A percentile compares a stretch with the other conserved stretches of the same genome.
Evolutionary conservation across 495 filamentous ascomycete species (phyloP).

Genomic region (Rostrohypoxylon terebratum): DNA sequence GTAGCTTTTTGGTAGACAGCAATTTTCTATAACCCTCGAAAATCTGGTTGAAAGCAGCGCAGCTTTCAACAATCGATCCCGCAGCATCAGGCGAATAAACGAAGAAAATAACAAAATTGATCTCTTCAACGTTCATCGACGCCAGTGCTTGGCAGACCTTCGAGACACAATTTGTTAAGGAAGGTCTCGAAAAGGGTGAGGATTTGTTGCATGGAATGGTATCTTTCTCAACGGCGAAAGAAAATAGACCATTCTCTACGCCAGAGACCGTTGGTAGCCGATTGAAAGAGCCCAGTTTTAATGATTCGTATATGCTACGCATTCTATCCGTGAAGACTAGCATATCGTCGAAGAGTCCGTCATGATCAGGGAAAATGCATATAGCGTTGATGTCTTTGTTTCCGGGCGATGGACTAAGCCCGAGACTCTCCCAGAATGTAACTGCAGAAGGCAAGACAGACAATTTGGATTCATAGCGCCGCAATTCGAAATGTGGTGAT

Average conservation of each 20-base stretch:
- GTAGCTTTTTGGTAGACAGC: constrained; percentile 63
- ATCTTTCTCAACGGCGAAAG: constrained; percentile 61
- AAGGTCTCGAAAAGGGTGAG: constrained; percentile 49
- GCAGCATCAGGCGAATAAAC: constrained; percentile 78
- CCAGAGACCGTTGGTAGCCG: constrained; percentile 64
- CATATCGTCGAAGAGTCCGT: constrained; percentile 68
- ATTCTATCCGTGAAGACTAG: constrained; percentile 78
- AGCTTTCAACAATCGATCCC: constrained; percentile 77
- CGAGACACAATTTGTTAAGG: constrained; percentile 40
- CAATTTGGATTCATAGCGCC: constrained; percentile 76
- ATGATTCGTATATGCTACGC: constrained; percentile 78
- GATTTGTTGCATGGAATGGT: constrained; percentile 47
- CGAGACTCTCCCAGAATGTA: constrained; percentile 90
- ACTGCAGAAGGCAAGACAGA: constrained; percentile 84
- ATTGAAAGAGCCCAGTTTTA: constrained; percentile 79
- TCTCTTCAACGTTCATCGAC: constrained; percentile 50
- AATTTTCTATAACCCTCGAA: constrained; percentile 73
- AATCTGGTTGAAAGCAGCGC: constrained; percentile 79
- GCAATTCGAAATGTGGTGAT: constrained; percentile 80
- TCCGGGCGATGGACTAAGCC: constrained; percentile 81
- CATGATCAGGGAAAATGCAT: constrained; percentile 78
- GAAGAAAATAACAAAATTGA: constrained; percentile 86
- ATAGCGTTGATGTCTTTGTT: constrained; percentile 82
- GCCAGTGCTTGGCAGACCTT: constrained; percentile 54
- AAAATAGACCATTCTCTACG: constrained; percentile 69